Evolutionary conservation across 768 basidiomycete genomes (phyloP).

Genomic region (Calocybe cyanea): DNA sequence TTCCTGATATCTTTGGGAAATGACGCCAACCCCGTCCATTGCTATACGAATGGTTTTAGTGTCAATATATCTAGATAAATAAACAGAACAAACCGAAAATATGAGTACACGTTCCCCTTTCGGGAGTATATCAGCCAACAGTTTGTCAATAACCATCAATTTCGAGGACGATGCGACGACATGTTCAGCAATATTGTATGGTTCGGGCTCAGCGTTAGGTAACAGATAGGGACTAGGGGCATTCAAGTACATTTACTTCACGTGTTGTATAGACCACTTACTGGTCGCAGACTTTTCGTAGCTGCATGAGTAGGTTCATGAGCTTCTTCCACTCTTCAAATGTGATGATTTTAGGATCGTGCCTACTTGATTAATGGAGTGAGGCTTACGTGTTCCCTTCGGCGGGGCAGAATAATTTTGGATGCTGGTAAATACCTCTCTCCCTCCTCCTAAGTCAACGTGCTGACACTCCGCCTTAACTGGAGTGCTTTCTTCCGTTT

Average conservation of each 20-base stretch:
- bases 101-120: constrained; percentile 63
- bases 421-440: constrained; percentile 36
- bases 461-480: constrained; percentile 16
- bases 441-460: constrained; percentile 25
- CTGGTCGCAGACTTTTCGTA: constrained; percentile 71
- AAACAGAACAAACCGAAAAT: constrained; percentile 49
- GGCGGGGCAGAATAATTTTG: constrained; percentile 31
- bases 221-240: constrained; percentile 45
- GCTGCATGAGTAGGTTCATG: constrained; percentile 69
- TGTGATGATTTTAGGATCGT: background rate
- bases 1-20: background rate
- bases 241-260: background rate
- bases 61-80: background rate
- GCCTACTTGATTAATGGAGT: background rate
- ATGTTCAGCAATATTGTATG: constrained; percentile 51
- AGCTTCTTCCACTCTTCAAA: constrained; percentile 47
- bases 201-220: constrained; percentile 42
- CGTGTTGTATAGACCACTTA: constrained; percentile 21
- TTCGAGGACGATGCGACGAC: constrained; percentile 55
- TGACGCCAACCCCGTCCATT: constrained; percentile 49
- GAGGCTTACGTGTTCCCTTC: constrained; percentile 24
- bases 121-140: constrained; percentile 51
- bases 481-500: too few relatives aligned
- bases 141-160: constrained; percentile 53
- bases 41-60: constrained; percentile 28